Evolutionary conservation across 2,329 filamentous ascomycete genomes (phyloP).

Genomic region (Penicillium sp.): DNA sequence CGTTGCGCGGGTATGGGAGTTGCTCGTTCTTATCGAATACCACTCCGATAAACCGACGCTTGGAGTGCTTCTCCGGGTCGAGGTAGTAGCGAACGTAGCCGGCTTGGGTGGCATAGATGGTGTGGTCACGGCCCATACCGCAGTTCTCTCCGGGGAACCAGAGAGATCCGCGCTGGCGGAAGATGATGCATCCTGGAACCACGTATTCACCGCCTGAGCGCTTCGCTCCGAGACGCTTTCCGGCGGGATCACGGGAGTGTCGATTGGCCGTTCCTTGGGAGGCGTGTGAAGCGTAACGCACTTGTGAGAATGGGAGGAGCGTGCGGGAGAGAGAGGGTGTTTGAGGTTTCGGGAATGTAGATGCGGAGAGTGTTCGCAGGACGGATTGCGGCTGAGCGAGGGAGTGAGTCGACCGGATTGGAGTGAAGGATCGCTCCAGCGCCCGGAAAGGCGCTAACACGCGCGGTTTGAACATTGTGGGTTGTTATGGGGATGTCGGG

Average conservation of each 20-base stretch:
- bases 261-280: constrained; percentile 67
- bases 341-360: constrained; percentile 28
- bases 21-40: constrained; percentile 79
- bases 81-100: constrained; percentile 98
- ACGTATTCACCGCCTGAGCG: constrained; percentile 91
- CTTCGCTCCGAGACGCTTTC: constrained; percentile 93
- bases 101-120: constrained; percentile 79
- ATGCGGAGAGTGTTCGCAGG: constrained; percentile 32
- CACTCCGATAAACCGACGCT: constrained; percentile 92
- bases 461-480: constrained; percentile 48
- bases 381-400: constrained; percentile 32
- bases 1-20: constrained; percentile 75
- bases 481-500: constrained; percentile 17
- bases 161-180: constrained; percentile 89
- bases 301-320: constrained; percentile 46
- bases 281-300: constrained; percentile 65
- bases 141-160: constrained; percentile 97
- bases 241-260: constrained; percentile 67
- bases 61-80: constrained; percentile 78
- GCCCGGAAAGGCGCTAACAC: constrained; percentile 41
- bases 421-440: constrained; percentile 39
- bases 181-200: constrained; percentile 95
- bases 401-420: constrained; percentile 30
- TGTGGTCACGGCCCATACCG: constrained; percentile 93
- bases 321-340: constrained; percentile 32